Base-by-base conservation (phyloP, 805 yeast species). In the Candida tibetensis region DNA sequence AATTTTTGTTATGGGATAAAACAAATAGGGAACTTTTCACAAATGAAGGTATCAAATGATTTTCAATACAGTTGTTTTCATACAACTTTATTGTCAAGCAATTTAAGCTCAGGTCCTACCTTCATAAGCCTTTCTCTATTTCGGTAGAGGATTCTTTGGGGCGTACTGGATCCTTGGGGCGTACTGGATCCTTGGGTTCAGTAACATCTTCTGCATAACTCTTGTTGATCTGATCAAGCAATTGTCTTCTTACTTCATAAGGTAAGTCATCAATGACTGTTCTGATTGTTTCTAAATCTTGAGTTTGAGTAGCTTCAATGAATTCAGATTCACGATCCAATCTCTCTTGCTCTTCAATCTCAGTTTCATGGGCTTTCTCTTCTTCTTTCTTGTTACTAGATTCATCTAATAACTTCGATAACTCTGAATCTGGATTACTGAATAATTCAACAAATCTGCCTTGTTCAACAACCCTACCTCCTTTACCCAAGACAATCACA, bases 401-500 rank as follows among this genome's bases (percentile, higher is more conserved):
- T 38, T 66, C 71, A 35, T 68, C 72, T 29, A 69, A 52, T 17
- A 69, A 54, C 44, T 59, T 65, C 23, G 71, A 66, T 33, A 69
- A 57, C 45, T 66, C 73, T 1, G 72, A 66, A 34, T 62, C 51
- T 1, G 71, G 64, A 43, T 68, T 53, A 45, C 68, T 62, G 51
- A 63, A 67, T 42, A 69, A 58, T 27, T 62, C 64, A 14, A 65
- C 58, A 44, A 69, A 69, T 30, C 59, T 52, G 12, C 74, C 69
- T 34, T 57, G 58, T 39, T 69, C 74, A 7, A 66, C 64, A 2
- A 66, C 72, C 44, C 56, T 55, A 2, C 73, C 74, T 17, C 56
- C 46, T 41, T 67, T 67, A 7, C 72, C 73, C 26, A 69, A 54
- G 2, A 69, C 74, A 31, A 69, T 55, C 5, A 69, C 69, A 40